Percentiles rank a stretch among this genome's conserved stretches.
phyloP scores from a whole-genome alignment of 345 rosid genomes.

The Diplotaxis tenuifolia region DNA sequence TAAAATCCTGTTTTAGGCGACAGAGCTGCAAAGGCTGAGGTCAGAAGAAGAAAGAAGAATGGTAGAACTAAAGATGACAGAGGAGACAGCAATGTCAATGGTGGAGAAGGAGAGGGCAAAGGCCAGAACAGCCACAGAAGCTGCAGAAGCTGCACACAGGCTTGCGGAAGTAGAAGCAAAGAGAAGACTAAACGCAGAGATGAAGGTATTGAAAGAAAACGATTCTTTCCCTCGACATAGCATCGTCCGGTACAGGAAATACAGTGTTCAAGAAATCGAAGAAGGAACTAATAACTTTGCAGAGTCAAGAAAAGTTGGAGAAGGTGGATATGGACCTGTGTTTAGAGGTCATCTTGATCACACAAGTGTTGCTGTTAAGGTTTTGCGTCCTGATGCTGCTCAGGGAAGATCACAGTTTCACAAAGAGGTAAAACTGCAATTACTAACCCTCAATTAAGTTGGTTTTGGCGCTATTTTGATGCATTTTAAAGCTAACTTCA shows the following conservation, averaged over 20 bases:
- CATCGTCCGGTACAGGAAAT: constrained; percentile 62
- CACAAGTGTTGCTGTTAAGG: constrained; percentile 83
- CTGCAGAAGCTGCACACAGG: constrained; percentile 70
- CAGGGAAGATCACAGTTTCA: constrained; percentile 88
- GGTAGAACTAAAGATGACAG: constrained; percentile 60
- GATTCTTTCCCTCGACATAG: constrained; percentile 25
- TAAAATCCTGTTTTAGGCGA: constrained; percentile 45
- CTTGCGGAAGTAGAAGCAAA: constrained; percentile 59
- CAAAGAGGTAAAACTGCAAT: constrained; percentile 70
- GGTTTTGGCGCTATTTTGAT: neutral
- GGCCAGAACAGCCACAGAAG: constrained; percentile 64
- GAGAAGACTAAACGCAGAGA: constrained; percentile 47
- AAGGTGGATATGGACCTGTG: constrained; percentile 99
- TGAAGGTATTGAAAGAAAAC: constrained; percentile 48
- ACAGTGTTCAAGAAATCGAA: constrained; percentile 76
- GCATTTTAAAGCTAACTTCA: neutral
- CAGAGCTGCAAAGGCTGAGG: constrained; percentile 62
- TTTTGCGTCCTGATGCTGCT: constrained; percentile 87
- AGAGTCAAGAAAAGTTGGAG: constrained; percentile 64
- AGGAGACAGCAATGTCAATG: constrained; percentile 61
- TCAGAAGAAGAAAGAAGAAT: constrained; percentile 58
- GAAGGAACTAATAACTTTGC: constrained; percentile 55
- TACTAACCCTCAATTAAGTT: too few species aligned
- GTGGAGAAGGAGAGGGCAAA: constrained; percentile 61
- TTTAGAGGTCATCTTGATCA: constrained; percentile 80